Evolutionary conservation across 192 early-diverging fungal species (phyloP), one percentile per base, ranked within the genome.

Genomic region (Umbelopsis sp.): DNA sequence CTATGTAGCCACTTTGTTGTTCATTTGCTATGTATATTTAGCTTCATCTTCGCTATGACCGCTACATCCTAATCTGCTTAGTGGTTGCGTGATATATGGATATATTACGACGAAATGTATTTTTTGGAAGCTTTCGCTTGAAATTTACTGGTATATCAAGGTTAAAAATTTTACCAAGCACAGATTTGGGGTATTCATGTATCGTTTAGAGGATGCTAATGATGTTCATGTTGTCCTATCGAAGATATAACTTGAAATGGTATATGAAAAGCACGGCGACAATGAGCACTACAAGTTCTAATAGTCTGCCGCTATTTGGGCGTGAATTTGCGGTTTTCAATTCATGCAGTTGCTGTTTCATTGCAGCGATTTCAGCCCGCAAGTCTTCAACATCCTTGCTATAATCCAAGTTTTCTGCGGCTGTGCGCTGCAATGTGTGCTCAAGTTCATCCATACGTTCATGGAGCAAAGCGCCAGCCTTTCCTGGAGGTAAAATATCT

Each of bases 381-480:
- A 61, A 35, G 2, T 61, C 55, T 15, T 61, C 55, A 16, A 61
- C 25, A 35, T 61, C 55, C 55, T 61, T 61, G n/a, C 30, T 35
- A 16, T 30, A 30, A 35, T 61, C 55, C 55, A 61, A 18, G 16
- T 61, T 61, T n/a, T 61, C 33, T 33, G 33, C 55, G 1, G 55
- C 55, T 12, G 55, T 61, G 18, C 33, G 27, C 27, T 61, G 55
- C 8, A 61, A 30, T 30, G 33, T 61, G 27, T 78, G 76, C 9
- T 78, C 76, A 5, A 78, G 64, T 12, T 58, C 51, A 66, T 78
- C 76, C 68, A 78, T 67, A 25, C 76, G 61, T 50, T 78, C 76
- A 45, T 78, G 76, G 23, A 78, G 52, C 18, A 73, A 18, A 41
- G 67, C 73, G 6, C 64, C 64, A 44, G 58, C 55, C 30, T 11